A percentile compares a stretch with the other conserved stretches of the same genome.
Conservation (phyloP, 1,139 yeast species). For the Debaryomycetaceae sp. region DNA sequence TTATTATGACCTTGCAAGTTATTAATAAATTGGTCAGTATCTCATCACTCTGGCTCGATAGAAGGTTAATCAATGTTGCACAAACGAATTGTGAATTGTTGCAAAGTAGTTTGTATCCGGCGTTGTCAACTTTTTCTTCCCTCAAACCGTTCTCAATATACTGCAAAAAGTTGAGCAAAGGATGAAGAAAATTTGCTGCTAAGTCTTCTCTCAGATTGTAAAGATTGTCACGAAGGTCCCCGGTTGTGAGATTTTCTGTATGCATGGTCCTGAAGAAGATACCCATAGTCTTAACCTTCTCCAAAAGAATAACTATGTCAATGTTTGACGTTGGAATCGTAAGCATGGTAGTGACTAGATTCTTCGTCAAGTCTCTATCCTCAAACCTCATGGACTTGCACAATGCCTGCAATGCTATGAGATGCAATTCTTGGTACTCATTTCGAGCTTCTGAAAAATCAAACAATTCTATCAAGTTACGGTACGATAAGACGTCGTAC, state of each 20-base stretch:
- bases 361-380: constrained; percentile 1
- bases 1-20: background rate
- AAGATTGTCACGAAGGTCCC: constrained; percentile 10
- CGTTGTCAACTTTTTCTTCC: background rate
- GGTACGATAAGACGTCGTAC: constrained; percentile 10
- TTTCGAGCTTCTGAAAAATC: constrained; percentile 5
- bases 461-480: constrained; percentile 17
- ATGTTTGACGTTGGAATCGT: constrained; percentile 1
- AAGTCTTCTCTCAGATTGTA: background rate
- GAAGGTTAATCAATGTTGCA: constrained; percentile 18
- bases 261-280: constrained; percentile 12
- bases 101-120: constrained; percentile 15
- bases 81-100: constrained; percentile 37
- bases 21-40: background rate
- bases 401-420: constrained; percentile 14
- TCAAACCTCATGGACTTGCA: background rate
- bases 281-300: constrained; percentile 31
- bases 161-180: constrained; percentile 15
- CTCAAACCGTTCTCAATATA: constrained; percentile 1
- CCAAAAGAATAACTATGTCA: constrained; percentile 14
- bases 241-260: background rate
- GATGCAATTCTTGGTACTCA: constrained; percentile 11
- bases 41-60: constrained; percentile 8
- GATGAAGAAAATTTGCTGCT: constrained; percentile 12
- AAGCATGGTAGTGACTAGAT: constrained; percentile 5